Conservation (phyloP, 345 rosid species). For the Citrus sp. region DNA sequence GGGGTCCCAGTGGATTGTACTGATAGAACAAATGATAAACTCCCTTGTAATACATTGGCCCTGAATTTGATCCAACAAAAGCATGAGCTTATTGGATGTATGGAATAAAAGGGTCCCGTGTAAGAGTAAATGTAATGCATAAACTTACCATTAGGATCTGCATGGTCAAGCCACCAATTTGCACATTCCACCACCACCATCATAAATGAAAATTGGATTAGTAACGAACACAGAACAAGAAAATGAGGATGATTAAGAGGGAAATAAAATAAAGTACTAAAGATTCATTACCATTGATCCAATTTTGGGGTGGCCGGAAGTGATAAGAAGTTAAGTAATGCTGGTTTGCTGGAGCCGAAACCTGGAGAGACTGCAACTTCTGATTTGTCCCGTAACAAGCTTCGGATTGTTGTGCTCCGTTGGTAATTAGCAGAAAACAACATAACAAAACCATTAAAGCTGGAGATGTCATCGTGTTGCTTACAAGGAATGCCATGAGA, state of each 20-base stretch:
- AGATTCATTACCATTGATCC: conserved; percentile 44
- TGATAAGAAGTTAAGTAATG: conserved; percentile 41
- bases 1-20: conserved; percentile 53
- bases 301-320: conserved; percentile 47
- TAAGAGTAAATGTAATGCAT: neutral
- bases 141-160: conserved; percentile 50
- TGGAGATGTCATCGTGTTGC: conserved; percentile 9
- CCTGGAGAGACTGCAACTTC: neutral
- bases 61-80: conserved; percentile 31
- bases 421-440: conserved; percentile 12
- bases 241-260: neutral
- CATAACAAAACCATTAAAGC: conserved; percentile 8
- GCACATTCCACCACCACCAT: conserved; percentile 21
- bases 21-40: conserved; percentile 65
- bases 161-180: conserved; percentile 5
- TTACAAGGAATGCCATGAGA: neutral
- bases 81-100: neutral
- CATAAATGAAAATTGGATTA: conserved; percentile 5
- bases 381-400: neutral
- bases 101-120: neutral
- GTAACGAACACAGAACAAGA: neutral
- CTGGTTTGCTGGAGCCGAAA: conserved; percentile 8
- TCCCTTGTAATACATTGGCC: conserved; percentile 75
- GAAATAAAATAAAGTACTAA: neutral
- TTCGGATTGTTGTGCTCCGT: conserved; percentile 11